Evolutionary conservation across 768 basidiomycete species (phyloP).

Genomic region (Russula emetica): DNA sequence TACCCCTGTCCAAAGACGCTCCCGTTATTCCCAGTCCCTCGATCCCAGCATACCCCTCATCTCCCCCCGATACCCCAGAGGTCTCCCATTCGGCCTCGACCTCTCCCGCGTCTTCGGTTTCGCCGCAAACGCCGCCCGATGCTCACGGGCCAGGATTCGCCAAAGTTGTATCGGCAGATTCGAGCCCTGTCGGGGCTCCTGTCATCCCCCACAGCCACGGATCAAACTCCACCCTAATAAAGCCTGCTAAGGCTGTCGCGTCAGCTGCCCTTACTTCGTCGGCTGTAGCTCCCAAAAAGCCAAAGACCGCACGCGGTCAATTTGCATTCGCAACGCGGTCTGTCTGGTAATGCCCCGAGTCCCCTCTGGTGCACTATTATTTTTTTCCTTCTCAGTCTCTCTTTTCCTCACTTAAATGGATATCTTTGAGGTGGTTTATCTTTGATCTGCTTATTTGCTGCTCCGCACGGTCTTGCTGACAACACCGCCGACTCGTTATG

Average conservation of each 20-base stretch:
- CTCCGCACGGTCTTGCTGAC: slow-evolving; percentile 2
- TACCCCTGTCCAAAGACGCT: slow-evolving; percentile 24
- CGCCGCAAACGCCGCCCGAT: slow-evolving; percentile 33
- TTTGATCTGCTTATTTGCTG: slow-evolving; percentile 6
- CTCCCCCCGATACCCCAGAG: slow-evolving; percentile 33
- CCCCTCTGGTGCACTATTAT: neutral
- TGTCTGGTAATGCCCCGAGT: slow-evolving; percentile 15
- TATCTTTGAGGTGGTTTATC: slow-evolving; percentile 5
- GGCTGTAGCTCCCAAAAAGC: slow-evolving; percentile 12
- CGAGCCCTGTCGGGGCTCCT: slow-evolving; percentile 12
- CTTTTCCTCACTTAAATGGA: slow-evolving; percentile 1
- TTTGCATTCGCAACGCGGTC: slow-evolving; percentile 23
- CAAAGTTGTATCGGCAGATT: slow-evolving; percentile 21
- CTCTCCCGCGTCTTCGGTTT: slow-evolving; percentile 33
- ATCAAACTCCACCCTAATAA: neutral
- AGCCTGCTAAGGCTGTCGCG: slow-evolving; percentile 8
- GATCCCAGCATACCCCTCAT: slow-evolving; percentile 25
- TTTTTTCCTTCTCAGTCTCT: neutral
- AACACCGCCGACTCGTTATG: slow-evolving; percentile 1
- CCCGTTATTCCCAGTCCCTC: slow-evolving; percentile 23
- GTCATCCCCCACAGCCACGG: slow-evolving; percentile 20
- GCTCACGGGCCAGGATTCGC: slow-evolving; percentile 15
- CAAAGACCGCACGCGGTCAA: slow-evolving; percentile 22
- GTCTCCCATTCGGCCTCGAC: slow-evolving; percentile 33
- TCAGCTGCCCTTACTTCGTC: neutral